Conservation (phyloP, 129 eudicot species). For the Flaveria ramosissima region DNA sequence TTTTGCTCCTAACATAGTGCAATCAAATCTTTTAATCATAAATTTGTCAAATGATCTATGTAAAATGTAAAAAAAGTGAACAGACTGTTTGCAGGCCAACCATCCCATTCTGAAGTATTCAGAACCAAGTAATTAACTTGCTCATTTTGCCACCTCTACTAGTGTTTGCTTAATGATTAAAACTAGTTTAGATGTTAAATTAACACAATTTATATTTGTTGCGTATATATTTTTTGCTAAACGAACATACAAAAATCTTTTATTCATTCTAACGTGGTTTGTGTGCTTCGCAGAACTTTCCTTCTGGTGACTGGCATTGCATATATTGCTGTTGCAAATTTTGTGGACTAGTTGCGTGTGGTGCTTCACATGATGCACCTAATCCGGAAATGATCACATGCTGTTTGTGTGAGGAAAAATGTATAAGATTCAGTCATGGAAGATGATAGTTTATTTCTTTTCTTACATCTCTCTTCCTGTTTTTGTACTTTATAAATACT, state of each 20-base stretch:
- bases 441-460: slow-evolving; percentile 2
- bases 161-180: background rate
- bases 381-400: slow-evolving; percentile 50
- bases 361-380: slow-evolving; percentile 22
- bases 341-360: slow-evolving; percentile 59
- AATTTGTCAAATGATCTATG: background rate
- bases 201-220: background rate
- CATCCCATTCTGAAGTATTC: background rate
- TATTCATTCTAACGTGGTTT: slow-evolving; percentile 21
- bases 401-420: slow-evolving; percentile 82
- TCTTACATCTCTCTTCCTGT: background rate
- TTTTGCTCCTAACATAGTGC: background rate
- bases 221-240: background rate
- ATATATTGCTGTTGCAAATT: slow-evolving; percentile 84
- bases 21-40: background rate
- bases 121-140: background rate
- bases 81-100: background rate
- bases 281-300: slow-evolving; percentile 53
- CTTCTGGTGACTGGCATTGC: slow-evolving; percentile 92
- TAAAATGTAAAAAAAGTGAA: background rate
- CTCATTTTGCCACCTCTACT: background rate
- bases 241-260: background rate
- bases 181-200: background rate
- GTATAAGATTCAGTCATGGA: slow-evolving; percentile 35
- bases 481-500: background rate